Base-by-base conservation (phyloP, 2,329 filamentous ascomycete species). In the Metarhizium rileyi region DNA sequence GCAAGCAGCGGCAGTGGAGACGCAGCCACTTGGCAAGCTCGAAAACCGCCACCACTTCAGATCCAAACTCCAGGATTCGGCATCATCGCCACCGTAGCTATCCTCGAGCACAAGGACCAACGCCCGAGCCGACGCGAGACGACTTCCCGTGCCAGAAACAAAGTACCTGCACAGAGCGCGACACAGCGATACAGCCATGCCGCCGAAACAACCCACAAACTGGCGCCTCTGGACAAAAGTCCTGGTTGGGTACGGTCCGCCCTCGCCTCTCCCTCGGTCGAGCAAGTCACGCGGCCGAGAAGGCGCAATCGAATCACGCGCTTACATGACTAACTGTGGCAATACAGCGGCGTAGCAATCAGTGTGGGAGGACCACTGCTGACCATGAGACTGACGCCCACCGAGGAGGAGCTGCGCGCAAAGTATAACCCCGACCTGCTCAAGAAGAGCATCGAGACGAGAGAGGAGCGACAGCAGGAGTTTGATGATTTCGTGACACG, bases 341-440 rank as follows among this genome's bases (percentile, higher is more conserved):
- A n/a, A 7, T 12, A 12, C 60, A 96, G 90, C 52, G 87, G 87
- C 58, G 75, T 74, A 40, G 68, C 75, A 44, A 74, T 93, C 59
- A 84, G 81, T 61, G 76, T 96, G 52, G 93, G 93, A 47, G 93
- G 93, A 3, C 93, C 93, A 23, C 84, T 86, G 16, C 72, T 97
- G 48, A 86, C 91, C 41, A 80, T 84, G 69, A 95, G 83, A 66
- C 71, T 94, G 44, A 79, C 79, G 43, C 93, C 93, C 2, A 85
- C 86, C 12, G 90, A 96, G 59, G 93, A 96, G 68, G 90, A 97
- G 70, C 77, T 98, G 40, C 90, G 94, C 74, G 76, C 88, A 72
- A 82, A 78, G 68, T 97, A 97, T 72, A 97, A 91, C 67, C 91
- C 91, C 1, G 93, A 97, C 30, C 78, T 98, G n/a, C 87, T 93